Conservation (phyloP, 805 yeast species). For the Teunomyces gatunensis region DNA sequence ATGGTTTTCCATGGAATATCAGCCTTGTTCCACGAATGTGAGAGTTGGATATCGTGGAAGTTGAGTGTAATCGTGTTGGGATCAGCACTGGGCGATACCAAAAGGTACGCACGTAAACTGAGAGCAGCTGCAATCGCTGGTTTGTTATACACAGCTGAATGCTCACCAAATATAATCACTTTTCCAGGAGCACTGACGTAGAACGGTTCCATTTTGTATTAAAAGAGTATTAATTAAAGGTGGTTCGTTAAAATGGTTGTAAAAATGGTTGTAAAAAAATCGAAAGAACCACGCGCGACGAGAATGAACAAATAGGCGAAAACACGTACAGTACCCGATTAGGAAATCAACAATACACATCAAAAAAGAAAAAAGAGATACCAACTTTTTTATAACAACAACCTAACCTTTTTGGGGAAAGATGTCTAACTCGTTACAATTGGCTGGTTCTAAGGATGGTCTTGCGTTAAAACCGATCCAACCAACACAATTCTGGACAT, state of each 20-base stretch:
- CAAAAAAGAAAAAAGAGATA: background rate
- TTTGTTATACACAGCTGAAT: conserved; percentile 88
- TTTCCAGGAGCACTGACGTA: conserved; percentile 94
- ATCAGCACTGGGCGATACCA: conserved; percentile 51
- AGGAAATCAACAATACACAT: conserved; percentile 13
- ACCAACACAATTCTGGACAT: conserved; percentile 40
- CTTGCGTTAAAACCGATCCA: conserved; percentile 27
- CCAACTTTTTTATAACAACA: background rate
- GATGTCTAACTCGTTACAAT: conserved; percentile 2
- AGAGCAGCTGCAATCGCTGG: conserved; percentile 97
- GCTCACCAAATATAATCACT: conserved; percentile 94
- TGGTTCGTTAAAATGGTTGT: background rate
- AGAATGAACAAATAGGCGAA: background rate
- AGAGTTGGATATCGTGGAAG: conserved; percentile 79
- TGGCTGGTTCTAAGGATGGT: conserved; percentile 8
- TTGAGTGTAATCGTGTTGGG: conserved; percentile 53
- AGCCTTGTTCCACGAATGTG: conserved; percentile 57
- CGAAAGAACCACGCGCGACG: background rate
- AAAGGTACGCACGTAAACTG: conserved; percentile 76
- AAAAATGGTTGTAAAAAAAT: background rate
- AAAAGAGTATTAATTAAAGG: background rate
- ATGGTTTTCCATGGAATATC: conserved; percentile 61
- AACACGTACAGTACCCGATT: conserved; percentile 9
- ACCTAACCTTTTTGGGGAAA: background rate
- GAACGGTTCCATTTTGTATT: conserved; percentile 44